Conservation (phyloP, 208 protist genomes). For the Herpetomonas samuelpessoai region DNA sequence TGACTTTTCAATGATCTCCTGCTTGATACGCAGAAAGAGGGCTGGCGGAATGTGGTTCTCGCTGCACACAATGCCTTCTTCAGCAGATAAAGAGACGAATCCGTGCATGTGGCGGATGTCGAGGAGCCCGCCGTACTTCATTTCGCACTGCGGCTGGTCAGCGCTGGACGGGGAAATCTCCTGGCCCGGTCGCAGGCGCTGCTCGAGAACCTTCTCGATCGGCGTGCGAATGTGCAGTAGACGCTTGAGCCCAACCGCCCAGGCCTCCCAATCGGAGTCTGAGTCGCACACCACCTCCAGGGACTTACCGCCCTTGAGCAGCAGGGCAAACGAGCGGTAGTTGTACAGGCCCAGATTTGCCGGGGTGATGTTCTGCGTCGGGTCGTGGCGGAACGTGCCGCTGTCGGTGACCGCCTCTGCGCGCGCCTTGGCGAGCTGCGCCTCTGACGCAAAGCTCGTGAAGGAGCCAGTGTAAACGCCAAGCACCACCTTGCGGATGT, state of each 20-base stretch:
- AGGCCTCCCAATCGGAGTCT: slow-evolving; percentile 89
- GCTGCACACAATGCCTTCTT: slow-evolving; percentile 80
- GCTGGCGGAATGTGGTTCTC: slow-evolving; percentile 85
- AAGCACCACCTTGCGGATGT: slow-evolving; percentile 83
- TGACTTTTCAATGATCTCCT: slow-evolving; percentile 77
- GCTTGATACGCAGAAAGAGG: slow-evolving; percentile 84
- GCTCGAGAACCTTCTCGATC: slow-evolving; percentile 59
- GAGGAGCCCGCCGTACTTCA: slow-evolving; percentile 78
- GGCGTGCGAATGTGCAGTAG: slow-evolving; percentile 62
- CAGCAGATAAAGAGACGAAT: slow-evolving; percentile 64
- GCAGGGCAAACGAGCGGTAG: slow-evolving; percentile 83
- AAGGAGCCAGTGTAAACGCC: slow-evolving; percentile 86
- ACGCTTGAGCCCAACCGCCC: slow-evolving; percentile 83
- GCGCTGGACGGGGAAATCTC: slow-evolving; percentile 7
- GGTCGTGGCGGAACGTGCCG: slow-evolving; percentile 76
- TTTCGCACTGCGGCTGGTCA: slow-evolving; percentile 33
- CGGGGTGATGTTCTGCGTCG: slow-evolving; percentile 73
- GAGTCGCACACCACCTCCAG: slow-evolving; percentile 90
- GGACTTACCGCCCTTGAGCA: slow-evolving; percentile 79
- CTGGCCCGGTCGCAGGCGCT: slow-evolving; percentile 18
- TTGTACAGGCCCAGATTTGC: slow-evolving; percentile 79
- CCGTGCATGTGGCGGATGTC: slow-evolving; percentile 84
- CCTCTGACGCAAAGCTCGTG: slow-evolving; percentile 62
- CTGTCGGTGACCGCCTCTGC: slow-evolving; percentile 64
- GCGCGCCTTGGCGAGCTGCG: slow-evolving; percentile 69